Evolutionary conservation across 2,329 filamentous ascomycete species (phyloP).

Genomic region (Claviceps africana): DNA sequence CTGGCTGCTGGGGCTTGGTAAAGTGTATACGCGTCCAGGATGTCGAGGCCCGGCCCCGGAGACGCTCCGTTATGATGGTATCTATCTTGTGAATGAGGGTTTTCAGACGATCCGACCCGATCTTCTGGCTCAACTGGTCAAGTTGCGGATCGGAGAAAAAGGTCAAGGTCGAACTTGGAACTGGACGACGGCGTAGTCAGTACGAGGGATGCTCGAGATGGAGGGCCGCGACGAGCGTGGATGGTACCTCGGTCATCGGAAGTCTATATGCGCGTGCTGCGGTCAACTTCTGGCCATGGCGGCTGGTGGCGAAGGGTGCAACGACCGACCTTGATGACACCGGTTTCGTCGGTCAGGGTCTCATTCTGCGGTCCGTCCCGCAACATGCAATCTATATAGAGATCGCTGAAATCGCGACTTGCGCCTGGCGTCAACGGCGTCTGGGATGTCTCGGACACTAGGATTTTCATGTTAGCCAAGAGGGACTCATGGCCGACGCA

Average conservation of each 20-base stretch:
- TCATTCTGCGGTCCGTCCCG: conserved; percentile 1
- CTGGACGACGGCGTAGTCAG: neutral
- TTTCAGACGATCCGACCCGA: conserved; percentile 7
- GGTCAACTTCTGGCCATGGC: neutral
- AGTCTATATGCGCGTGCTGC: neutral
- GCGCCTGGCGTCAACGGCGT: neutral
- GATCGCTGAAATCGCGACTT: neutral
- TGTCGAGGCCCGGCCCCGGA: neutral
- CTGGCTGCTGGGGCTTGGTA: neutral
- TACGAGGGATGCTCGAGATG: neutral
- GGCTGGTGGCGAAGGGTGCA: neutral
- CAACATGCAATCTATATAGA: conserved; percentile 2
- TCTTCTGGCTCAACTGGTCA: conserved; percentile 11
- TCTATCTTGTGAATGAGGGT: conserved; percentile 9
- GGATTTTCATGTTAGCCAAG: neutral
- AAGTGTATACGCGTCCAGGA: conserved; percentile 1
- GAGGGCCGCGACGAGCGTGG: too few relatives aligned
- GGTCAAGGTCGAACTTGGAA: conserved; percentile 14
- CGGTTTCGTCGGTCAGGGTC: conserved; percentile 1
- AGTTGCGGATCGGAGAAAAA: conserved; percentile 23
- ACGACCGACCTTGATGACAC: conserved; percentile 1
- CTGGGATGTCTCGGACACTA: neutral
- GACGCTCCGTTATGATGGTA: conserved; percentile 3
- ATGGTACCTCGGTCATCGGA: conserved; percentile 4
- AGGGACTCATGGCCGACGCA: neutral